Base-by-base conservation (phyloP, 2,329 filamentous ascomycete genomes). In the Cladosporium phlei region DNA sequence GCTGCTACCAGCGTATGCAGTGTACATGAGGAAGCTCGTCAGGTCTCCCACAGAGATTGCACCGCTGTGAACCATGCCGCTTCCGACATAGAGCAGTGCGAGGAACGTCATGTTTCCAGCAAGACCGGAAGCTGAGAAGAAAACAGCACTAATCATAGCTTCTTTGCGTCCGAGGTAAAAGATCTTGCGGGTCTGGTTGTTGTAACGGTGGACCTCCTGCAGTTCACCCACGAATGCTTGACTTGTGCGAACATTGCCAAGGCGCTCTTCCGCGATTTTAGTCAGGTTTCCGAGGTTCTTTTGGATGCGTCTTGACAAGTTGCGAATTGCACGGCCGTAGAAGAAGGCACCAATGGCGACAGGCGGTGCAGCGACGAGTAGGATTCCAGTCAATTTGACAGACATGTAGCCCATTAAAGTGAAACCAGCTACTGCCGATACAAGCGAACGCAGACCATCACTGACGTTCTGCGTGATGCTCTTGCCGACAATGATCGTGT, bases 11-110 rank as follows among this genome's bases (percentile, higher is more conserved):
- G 82, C 82, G 57, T 84, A 97, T 3, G 88, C 91, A 3, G 90
- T 95, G 67, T 97, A 98, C 91, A 98, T 97, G 71, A 98, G 79
- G 69, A 98, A 98, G 0, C 89, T 95, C 1, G 93, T 94, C 33
- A 98, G 71, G 55, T 98, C 91, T 57, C 93, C 93, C 38, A 97
- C 83, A 6, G 81, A 88, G 72, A 98, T 93, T 32, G 83, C 75
- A 2, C 93, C 93, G 9, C 79, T 81, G 57, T 89, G 84, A 24
- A 98, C 93, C 70, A 96, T 88, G 51, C 85, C 85, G 47, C 93
- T 89, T 54, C 94, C 93, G 24, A 91, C 86, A 59, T 95, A 87
- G 1, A 98, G 77, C 61, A 98, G 80, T 10, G 86, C 86, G 46
- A 98, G 73, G 53, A 98, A 91, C 1, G 93, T 97, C 82, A 97